phyloP scores from a whole-genome alignment of 257 asterid species.

The Solanum lycopersicoides region DNA sequence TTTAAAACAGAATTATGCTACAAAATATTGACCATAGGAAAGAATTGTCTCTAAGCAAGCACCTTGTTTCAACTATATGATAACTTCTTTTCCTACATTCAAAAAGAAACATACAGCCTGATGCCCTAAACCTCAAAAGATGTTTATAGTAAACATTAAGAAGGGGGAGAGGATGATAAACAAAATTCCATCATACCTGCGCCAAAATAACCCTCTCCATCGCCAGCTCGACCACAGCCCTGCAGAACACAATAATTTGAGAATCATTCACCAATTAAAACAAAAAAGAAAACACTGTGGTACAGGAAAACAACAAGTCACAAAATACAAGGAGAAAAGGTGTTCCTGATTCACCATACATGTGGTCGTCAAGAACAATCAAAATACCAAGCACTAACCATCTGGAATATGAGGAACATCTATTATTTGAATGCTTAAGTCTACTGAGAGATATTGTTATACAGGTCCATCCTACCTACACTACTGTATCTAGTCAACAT shows the following conservation, averaged over 20 bases:
- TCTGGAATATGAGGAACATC: not conserved
- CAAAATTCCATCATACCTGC: slow-evolving; percentile 42
- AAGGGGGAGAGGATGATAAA: not conserved
- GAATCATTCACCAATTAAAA: not conserved
- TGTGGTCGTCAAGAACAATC: not conserved
- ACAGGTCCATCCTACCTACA: not conserved
- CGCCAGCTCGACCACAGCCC: slow-evolving; percentile 78
- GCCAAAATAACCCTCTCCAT: slow-evolving; percentile 43
- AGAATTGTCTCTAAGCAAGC: not conserved
- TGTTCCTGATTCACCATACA: not conserved
- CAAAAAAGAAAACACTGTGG: not conserved
- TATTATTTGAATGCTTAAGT: not conserved
- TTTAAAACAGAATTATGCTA: not conserved
- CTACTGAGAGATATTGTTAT: not conserved
- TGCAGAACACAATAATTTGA: slow-evolving; percentile 10
- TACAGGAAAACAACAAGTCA: not conserved
- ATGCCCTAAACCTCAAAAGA: not conserved
- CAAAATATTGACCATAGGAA: not conserved
- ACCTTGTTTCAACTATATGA: not conserved
- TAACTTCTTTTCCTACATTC: not conserved
- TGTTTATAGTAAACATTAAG: not conserved
- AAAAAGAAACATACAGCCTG: not conserved
- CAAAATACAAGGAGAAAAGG: not conserved
- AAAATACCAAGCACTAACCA: not conserved
- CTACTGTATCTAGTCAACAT: not conserved